Conservation (phyloP, 2,329 filamentous ascomycete genomes). For the Penicillium verrucosum region DNA sequence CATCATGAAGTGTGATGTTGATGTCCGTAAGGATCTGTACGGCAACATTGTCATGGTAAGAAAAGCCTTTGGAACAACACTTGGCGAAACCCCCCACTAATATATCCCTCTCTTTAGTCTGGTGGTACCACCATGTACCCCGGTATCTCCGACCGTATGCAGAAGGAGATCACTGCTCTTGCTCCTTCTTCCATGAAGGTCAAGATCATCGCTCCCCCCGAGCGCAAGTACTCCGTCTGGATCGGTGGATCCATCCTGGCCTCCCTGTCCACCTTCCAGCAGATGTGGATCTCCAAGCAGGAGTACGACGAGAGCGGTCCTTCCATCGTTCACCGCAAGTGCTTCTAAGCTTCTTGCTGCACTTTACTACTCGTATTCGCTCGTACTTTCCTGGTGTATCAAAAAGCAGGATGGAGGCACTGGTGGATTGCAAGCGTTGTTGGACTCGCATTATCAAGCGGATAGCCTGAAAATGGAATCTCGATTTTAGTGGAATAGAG, state of each 20-base stretch:
- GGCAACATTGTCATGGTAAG: constrained; percentile 99
- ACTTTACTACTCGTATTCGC: constrained; percentile 36
- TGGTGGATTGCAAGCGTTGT: constrained; percentile 38
- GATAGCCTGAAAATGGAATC: constrained; percentile 41
- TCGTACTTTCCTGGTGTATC: constrained; percentile 43
- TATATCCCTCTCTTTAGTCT: constrained; percentile 60
- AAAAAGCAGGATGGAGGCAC: constrained; percentile 41
- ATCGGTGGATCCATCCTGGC: constrained; percentile 99
- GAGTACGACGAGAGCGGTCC: constrained; percentile 99
- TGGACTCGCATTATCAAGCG: constrained; percentile 41
- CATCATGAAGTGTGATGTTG: constrained; percentile 99
- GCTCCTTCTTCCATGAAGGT: constrained; percentile 99
- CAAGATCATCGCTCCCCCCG: constrained; percentile 99
- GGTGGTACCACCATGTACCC: constrained; percentile 99
- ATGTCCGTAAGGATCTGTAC: constrained; percentile 99
- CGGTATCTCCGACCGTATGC: constrained; percentile 99
- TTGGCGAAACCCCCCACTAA: neutral
- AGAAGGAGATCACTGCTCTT: constrained; percentile 99
- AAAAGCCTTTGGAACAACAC: constrained; percentile 20
- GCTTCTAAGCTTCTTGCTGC: constrained; percentile 73
- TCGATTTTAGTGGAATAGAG: constrained; percentile 43
- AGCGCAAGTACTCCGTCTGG: constrained; percentile 99
- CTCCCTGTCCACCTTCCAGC: constrained; percentile 99
- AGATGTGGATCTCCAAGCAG: constrained; percentile 99
- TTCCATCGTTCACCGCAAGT: constrained; percentile 99